Evolutionary conservation across 345 rosid species (phyloP), one percentile per base, ranked within the genome.

Genomic region (Odontarrhena argentea): DNA sequence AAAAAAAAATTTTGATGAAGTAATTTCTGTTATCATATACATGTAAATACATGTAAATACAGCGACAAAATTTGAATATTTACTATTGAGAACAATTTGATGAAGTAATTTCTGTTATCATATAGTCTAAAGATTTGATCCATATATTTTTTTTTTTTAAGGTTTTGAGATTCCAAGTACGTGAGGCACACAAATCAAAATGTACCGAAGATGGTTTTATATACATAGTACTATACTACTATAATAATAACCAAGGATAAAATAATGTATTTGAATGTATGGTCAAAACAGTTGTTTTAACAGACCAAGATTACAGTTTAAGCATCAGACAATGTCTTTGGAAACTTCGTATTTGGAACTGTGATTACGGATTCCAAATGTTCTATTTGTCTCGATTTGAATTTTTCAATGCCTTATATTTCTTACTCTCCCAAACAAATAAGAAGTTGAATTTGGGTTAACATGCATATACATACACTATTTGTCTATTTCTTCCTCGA

Each of bases 271-370:
- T 34, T 53, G 37, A 8, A 60, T 45, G 71, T 65, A 74, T 54
- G 77, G 68, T 60, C 32, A 67, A 73, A 53, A 53, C 45, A 30
- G 38, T 53, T 53, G 64, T 67, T 74, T 67, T 15, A 46, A 54
- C 28, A 61, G 45, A 66, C n/a, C 68, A 67, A 74, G 68, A 67
- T 54, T 45, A 73, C 68, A 58, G 18, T 62, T 51, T 53, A 60
- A 52, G 61, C 58, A 73, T 2, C 58, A 63, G 73, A 74, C 77
- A 73, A 45, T 28, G 57, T 67, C 56, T 67, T 74, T 55, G 77
- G 74, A 68, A 74, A 67, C 59, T 60, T 67, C 73, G 78, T 74
- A 74, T 68, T 62, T 74, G 74, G 78, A 74, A 74, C 74, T 68
- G 78, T 62, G 78, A 74, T 74, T 74, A 63, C 69, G 69, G 47